These are phyloP conservation scores for Nicotiana paniculata DNA, from an alignment of 257 asterid species.

Conservation along the genomic window DNA sequence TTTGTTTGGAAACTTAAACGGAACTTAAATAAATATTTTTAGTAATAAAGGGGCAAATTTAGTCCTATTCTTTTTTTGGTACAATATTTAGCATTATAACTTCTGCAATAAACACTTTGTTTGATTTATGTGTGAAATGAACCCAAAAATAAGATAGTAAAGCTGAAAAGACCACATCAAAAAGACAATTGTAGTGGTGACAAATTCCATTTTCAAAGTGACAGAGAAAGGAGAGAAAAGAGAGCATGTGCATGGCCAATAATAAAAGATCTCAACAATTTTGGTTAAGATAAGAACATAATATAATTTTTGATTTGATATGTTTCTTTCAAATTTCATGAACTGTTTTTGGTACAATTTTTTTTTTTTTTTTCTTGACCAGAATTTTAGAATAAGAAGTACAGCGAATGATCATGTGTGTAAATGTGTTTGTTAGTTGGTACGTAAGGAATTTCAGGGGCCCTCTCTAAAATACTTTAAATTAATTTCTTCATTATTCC, in stretches of 20 bases:
- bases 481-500: neutral
- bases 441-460: neutral
- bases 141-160: too few species aligned
- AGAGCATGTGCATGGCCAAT: conserved; percentile 10
- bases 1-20: too few species aligned
- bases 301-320: neutral
- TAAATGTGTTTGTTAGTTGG: neutral
- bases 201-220: neutral
- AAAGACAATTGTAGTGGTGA: neutral
- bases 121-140: neutral
- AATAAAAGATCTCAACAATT: neutral
- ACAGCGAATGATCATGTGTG: neutral
- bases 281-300: neutral
- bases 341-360: neutral
- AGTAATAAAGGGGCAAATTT: too few species aligned
- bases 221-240: neutral
- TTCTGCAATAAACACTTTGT: neutral
- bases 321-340: neutral
- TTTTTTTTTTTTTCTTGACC: neutral
- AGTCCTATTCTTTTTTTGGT: neutral
- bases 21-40: too few species aligned
- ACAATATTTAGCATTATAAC: neutral
- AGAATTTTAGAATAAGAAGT: neutral
- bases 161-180: neutral
- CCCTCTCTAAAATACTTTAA: neutral